Base-by-base conservation (phyloP, 129 eudicot genomes). In the Solidago caesia region DNA sequence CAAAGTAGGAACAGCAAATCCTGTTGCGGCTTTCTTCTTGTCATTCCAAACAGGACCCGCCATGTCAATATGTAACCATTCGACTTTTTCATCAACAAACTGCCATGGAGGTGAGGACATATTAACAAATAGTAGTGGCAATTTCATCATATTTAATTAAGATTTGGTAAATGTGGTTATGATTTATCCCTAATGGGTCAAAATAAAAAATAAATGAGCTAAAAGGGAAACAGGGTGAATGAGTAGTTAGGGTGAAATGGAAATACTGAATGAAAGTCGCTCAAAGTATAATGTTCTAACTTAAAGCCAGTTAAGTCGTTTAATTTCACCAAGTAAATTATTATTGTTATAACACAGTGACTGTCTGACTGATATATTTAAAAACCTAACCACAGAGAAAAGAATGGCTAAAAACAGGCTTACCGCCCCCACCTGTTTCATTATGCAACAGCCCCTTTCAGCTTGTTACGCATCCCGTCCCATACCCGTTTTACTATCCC, bases 21-120 rank as follows among this genome's bases (percentile, higher is more conserved):
- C 96, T 1, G 96, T 93, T 62, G 98, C 98, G 3, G 44, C 43
- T 75, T 88, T 90, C 89, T 93, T 93, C 85, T 93, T 93, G 63
- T 93, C 96, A 15, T 81, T 88, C 96, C 96, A 93, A 2, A 90
- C 98, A 2, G 98, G 98, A 44, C 98, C 96, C 48, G 98, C 98
- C 86, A 93, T 84, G 91, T 93, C 96, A 29, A 93, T 93, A 67
- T 93, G 98, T 85, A 90, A 75, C 98, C 98, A 88, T 45, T 93
- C 84, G 0, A 93, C 98, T 60, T 93, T 93, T 83, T 93, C 98
- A 73, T 90, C 92, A 15, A 93, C 95, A 86, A 93, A 93, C 98
- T 93, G 95, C 82, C 81, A 42, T 26, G 10, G 10, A 63, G 16
- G 26, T 52, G 5, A 41, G 39, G 41, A 27, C 1, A 49, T 9